Conservation (phyloP, 1,139 yeast species). For the Pichia terricola region DNA sequence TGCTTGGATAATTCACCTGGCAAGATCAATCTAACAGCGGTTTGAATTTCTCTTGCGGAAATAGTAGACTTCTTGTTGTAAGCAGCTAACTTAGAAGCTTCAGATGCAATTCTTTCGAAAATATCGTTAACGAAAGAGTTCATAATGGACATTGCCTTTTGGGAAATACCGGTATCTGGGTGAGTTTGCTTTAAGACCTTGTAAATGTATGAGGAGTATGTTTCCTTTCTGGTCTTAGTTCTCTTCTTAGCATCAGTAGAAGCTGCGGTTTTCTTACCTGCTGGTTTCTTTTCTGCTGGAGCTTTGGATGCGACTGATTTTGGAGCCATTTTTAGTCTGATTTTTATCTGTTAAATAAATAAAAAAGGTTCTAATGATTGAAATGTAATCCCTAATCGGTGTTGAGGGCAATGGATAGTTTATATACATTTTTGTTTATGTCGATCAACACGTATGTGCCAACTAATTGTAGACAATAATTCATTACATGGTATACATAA, state of each 20-base stretch:
- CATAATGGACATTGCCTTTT: constrained; percentile 98
- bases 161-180: constrained; percentile 99
- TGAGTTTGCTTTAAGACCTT: constrained; percentile 98
- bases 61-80: constrained; percentile 99
- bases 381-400: no score
- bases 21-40: constrained; percentile 96
- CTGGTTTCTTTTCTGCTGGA: constrained; percentile 95
- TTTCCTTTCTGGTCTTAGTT: constrained; percentile 96
- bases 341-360: background rate
- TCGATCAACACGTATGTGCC: no score
- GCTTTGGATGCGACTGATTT: constrained; percentile 98
- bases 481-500: no score
- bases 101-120: constrained; percentile 92
- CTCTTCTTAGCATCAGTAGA: constrained; percentile 85
- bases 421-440: no score
- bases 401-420: no score
- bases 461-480: no score
- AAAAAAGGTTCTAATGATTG: no score
- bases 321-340: constrained; percentile 67
- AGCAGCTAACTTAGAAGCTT: constrained; percentile 98
- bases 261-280: constrained; percentile 87
- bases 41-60: constrained; percentile 98
- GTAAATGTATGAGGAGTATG: constrained; percentile 97
- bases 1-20: constrained; percentile 99
- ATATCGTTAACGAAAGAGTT: constrained; percentile 97